Percentiles rank a stretch among this genome's conserved stretches.
Evolutionary conservation across 106 monocot species (phyloP).

Genomic region (Phalaenopsis equestris): DNA sequence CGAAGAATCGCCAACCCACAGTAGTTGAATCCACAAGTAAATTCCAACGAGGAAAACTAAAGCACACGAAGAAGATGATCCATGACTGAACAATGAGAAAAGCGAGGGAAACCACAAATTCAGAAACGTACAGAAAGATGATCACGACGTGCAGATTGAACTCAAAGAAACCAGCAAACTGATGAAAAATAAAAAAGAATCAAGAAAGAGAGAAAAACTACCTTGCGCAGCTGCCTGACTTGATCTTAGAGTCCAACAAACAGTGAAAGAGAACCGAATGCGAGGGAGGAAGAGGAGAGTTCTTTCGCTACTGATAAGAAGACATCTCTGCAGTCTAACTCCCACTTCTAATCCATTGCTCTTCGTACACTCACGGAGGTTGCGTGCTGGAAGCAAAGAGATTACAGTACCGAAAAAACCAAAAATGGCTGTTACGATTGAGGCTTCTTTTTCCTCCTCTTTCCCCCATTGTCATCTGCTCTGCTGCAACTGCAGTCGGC

Average conservation of each 20-base stretch:
- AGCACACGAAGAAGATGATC: not conserved
- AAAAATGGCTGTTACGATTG: constrained; percentile 10
- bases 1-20: not conserved
- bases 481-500: constrained; percentile 4
- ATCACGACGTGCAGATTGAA: not conserved
- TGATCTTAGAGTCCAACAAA: not conserved
- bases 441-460: not conserved
- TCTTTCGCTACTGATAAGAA: not conserved
- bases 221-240: not conserved
- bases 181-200: not conserved
- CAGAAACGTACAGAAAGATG: not conserved
- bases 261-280: not conserved
- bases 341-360: constrained; percentile 7
- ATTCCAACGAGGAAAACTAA: not conserved
- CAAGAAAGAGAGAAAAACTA: constrained; percentile 2
- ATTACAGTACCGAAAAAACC: not conserved
- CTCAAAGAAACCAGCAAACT: not conserved
- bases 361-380: constrained; percentile 10
- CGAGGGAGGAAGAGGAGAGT: not conserved
- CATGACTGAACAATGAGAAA: not conserved
- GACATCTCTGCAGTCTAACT: not conserved
- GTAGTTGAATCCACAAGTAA: too few species aligned
- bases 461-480: constrained; percentile 1
- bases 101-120: not conserved
- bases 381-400: constrained; percentile 5